Conservation (phyloP, 257 asterid genomes). For the Ilex asprella region DNA sequence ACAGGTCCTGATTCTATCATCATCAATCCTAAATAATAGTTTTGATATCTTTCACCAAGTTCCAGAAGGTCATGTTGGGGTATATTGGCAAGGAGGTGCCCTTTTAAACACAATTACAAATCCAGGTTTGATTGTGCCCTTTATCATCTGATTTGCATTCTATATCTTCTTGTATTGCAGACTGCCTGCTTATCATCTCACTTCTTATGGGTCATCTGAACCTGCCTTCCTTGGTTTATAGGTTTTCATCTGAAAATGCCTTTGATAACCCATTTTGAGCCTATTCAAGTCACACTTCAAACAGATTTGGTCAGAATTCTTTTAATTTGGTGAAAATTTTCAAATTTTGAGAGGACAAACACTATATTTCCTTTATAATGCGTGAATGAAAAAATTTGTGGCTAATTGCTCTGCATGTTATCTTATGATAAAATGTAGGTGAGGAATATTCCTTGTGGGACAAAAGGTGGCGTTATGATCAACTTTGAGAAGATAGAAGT, state of each 20-base stretch:
- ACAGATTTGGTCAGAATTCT: constrained; percentile 73
- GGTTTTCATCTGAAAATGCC: constrained; percentile 95
- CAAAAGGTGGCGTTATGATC: constrained; percentile 98
- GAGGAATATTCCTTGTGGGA: constrained; percentile 97
- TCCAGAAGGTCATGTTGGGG: constrained; percentile 98
- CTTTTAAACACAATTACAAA: constrained; percentile 64
- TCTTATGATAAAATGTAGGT: constrained; percentile 47
- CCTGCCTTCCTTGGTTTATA: constrained; percentile 15
- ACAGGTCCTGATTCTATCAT: constrained; percentile 54
- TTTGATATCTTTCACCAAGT: constrained; percentile 85
- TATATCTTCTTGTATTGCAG: background rate
- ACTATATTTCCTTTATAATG: background rate
- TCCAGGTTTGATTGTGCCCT: constrained; percentile 51
- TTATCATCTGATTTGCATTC: constrained; percentile 2
- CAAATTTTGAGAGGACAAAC: background rate
- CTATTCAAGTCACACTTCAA: constrained; percentile 97
- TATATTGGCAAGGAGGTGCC: constrained; percentile 99
- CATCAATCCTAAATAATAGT: constrained; percentile 38
- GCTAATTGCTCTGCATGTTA: background rate
- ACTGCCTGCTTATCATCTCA: constrained; percentile 8
- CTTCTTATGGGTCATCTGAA: constrained; percentile 16
- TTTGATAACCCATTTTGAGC: constrained; percentile 81
- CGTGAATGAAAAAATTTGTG: background rate
- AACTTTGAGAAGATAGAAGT: constrained; percentile 94
- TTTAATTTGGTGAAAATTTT: background rate